Conservation (phyloP, 1,284 basidiomycete genomes). For the Phaffia rhodozyma region DNA sequence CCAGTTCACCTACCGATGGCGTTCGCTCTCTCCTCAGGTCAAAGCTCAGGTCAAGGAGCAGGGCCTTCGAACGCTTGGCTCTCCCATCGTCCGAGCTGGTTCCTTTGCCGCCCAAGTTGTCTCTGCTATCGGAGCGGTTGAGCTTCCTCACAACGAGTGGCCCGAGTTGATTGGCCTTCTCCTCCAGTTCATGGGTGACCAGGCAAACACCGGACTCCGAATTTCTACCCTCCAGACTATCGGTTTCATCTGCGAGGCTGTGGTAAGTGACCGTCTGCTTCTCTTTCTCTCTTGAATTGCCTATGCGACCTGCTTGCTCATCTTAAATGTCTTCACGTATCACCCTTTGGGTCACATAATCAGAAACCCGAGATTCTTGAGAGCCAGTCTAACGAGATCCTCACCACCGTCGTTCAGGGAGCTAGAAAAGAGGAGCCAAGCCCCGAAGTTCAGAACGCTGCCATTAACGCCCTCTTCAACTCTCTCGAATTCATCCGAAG, state of each 20-base stretch:
- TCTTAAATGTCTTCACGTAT: background rate
- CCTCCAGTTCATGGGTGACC: conserved; percentile 72
- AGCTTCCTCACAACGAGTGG: conserved; percentile 81
- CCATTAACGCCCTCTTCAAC: conserved; percentile 85
- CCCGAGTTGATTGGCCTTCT: conserved; percentile 77
- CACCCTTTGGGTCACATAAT: background rate
- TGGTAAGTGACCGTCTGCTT: conserved; percentile 51
- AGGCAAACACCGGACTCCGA: conserved; percentile 61
- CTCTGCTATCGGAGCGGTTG: conserved; percentile 83
- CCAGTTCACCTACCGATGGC: conserved; percentile 69
- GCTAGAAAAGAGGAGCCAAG: conserved; percentile 92
- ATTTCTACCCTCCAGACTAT: conserved; percentile 88
- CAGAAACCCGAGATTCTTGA: conserved; percentile 85
- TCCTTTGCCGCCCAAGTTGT: conserved; percentile 86
- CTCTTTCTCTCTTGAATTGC: background rate
- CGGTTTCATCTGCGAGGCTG: conserved; percentile 91
- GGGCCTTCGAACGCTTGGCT: conserved; percentile 68
- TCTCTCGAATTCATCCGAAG: conserved; percentile 95
- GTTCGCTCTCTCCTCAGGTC: conserved; percentile 53
- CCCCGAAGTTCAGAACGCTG: conserved; percentile 87
- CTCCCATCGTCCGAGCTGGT: conserved; percentile 59
- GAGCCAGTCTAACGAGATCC: conserved; percentile 86
- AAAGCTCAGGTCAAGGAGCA: conserved; percentile 81
- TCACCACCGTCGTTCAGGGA: conserved; percentile 97
- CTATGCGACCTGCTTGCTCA: conserved; percentile 1